Percentiles rank a stretch among this genome's conserved stretches.
Conservation (phyloP, 805 yeast genomes). For the Suhomyces faveliae region DNA sequence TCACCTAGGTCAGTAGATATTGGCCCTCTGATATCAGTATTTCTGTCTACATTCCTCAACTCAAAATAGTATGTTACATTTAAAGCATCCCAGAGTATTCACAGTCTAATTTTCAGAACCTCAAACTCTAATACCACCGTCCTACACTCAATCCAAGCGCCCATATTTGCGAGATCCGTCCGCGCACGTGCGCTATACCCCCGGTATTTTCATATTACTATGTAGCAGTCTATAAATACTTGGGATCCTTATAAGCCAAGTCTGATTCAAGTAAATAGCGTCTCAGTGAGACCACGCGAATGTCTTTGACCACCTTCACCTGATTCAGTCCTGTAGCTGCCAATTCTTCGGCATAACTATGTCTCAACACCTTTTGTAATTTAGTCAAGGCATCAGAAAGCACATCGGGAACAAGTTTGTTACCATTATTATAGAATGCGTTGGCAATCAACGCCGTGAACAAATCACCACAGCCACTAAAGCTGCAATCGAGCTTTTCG, state of each 20-base stretch:
- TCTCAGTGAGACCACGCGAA: slow-evolving; percentile 38
- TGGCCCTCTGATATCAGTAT: not conserved
- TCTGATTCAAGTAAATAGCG: slow-evolving; percentile 18
- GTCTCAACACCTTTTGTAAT: slow-evolving; percentile 28
- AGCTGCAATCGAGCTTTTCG: slow-evolving; percentile 53
- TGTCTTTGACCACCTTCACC: slow-evolving; percentile 31
- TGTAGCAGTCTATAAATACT: not conserved
- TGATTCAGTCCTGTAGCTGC: slow-evolving; percentile 11
- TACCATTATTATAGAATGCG: slow-evolving; percentile 28
- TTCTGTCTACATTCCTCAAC: not conserved
- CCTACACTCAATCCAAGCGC: not conserved
- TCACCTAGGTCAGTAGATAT: not conserved
- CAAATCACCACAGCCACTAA: slow-evolving; percentile 75
- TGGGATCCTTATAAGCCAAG: not conserved
- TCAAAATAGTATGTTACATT: not conserved
- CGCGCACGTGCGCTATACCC: not conserved
- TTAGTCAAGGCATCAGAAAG: slow-evolving; percentile 26
- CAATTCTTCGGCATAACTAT: slow-evolving; percentile 24
- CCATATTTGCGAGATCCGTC: not conserved
- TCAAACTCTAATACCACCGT: not conserved
- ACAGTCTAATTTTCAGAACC: not conserved
- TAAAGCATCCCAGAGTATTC: too few relatives aligned
- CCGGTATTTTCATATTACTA: not conserved
- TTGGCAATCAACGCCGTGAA: slow-evolving; percentile 63
- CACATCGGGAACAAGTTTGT: slow-evolving; percentile 21